Evolutionary conservation across 345 rosid genomes (phyloP), one percentile per base, ranked within the genome.

Genomic region (Aegle marmelos): DNA sequence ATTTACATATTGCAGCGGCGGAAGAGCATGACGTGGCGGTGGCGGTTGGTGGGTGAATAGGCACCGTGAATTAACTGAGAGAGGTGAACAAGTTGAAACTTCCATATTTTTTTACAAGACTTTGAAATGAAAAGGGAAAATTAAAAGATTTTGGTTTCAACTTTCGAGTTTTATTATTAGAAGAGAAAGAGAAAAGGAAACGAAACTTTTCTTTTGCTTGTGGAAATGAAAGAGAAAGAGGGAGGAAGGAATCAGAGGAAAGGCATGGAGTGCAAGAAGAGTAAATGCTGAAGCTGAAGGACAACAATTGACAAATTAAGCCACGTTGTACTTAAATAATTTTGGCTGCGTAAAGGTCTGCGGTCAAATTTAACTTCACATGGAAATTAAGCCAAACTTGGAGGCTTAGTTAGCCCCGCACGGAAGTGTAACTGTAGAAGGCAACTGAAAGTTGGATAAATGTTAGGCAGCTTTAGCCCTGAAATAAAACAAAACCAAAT

Each of bases 71-170:
- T 88, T 86, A 80, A 89, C 78, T 2, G 91, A 78, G 41, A 88
- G 80, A 58, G 88, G 89, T 0, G 94, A 88, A 61, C 90, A 90
- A 74, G 89, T 84, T 30, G 90, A 78, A 30, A 86, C 89, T 77
- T 90, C 92, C 94, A 92, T 87, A 64, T 59, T 73, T 57, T 14
- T 37, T 1, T 0, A 34, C 7, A 9, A 73, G 31, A 17, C 59
- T 22, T 17, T 0, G 37, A n/a, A n/a, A 57, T 11, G 16, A 56
- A 5, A 2, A 0, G 8, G 53, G 9, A 10, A 7, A 36, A 67
- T 10, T 14, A 36, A 36, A 24, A 5, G 53, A 1, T 31, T 14
- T 16, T 64, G 22, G 53, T 39, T 21, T 37, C 3, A 22, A 60
- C 24, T 59, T 16, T 9, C 27, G 27, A 62, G 31, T 31, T 48